Percentiles rank a stretch among this genome's conserved stretches.
Conservation (phyloP, 2,329 filamentous ascomycete genomes). For the Fusarium proliferatum region DNA sequence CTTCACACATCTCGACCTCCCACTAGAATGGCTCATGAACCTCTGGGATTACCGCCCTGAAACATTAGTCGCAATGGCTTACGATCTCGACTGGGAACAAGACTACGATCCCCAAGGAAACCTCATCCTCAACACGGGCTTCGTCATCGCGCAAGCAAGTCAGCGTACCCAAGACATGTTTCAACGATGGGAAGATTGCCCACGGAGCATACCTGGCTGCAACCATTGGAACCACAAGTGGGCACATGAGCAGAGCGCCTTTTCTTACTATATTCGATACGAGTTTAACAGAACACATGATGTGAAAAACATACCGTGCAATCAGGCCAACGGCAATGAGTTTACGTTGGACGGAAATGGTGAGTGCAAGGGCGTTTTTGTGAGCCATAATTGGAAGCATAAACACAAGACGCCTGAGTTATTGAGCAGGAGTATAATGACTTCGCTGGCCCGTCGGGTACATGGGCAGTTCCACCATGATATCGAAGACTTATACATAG, state of each 20-base stretch:
- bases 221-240: constrained; percentile 9
- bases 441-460: constrained; percentile 4
- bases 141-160: constrained; percentile 37
- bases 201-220: constrained; percentile 7
- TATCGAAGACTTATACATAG: neutral
- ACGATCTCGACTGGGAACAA: constrained; percentile 54
- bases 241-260: constrained; percentile 11
- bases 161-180: constrained; percentile 40
- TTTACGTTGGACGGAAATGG: neutral
- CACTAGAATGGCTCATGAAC: constrained; percentile 61
- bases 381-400: constrained; percentile 12
- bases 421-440: constrained; percentile 23
- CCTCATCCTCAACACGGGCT: constrained; percentile 41
- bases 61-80: constrained; percentile 58
- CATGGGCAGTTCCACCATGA: constrained; percentile 17
- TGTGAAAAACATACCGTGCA: constrained; percentile 7
- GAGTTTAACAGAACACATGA: constrained; percentile 14
- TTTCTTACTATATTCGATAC: constrained; percentile 19
- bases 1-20: constrained; percentile 55
- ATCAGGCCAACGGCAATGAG: constrained; percentile 13
- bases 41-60: constrained; percentile 55
- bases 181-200: constrained; percentile 23
- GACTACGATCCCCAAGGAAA: constrained; percentile 50
- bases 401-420: constrained; percentile 17
- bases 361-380: constrained; percentile 14